These are phyloP conservation scores for Amylocystis lapponica DNA, from an alignment of 768 basidiomycete species.

Conservation along the genomic window DNA sequence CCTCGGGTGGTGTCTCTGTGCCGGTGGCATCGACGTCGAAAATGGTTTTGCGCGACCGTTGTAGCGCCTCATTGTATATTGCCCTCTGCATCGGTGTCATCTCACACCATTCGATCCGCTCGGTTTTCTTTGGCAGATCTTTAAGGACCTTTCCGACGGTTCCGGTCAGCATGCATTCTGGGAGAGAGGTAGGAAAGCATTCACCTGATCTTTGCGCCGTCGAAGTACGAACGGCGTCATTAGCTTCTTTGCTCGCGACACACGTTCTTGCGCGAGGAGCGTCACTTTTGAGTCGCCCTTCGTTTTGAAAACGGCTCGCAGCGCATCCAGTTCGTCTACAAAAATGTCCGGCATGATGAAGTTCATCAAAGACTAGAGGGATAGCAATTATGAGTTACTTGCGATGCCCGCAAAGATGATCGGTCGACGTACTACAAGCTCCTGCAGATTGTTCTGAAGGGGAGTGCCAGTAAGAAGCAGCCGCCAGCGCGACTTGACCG, in stretches of 20 bases:
- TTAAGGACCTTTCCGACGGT: slow-evolving; percentile 64
- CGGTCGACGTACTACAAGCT: slow-evolving; percentile 78
- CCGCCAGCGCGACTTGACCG: slow-evolving; percentile 84
- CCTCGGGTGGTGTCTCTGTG: slow-evolving; percentile 26
- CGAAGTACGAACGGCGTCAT: slow-evolving; percentile 98
- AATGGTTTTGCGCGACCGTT: slow-evolving; percentile 78
- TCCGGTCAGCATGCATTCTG: not conserved
- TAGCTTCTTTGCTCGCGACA: slow-evolving; percentile 96
- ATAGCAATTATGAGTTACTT: slow-evolving; percentile 1
- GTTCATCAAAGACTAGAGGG: slow-evolving; percentile 96
- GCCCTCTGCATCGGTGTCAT: slow-evolving; percentile 80
- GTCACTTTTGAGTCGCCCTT: slow-evolving; percentile 89
- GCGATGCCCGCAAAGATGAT: not conserved
- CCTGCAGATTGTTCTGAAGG: slow-evolving; percentile 86
- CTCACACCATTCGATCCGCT: slow-evolving; percentile 92
- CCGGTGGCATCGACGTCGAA: slow-evolving; percentile 40
- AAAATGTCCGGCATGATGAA: slow-evolving; percentile 95
- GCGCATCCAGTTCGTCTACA: slow-evolving; percentile 62
- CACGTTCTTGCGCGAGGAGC: slow-evolving; percentile 86
- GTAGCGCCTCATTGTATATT: slow-evolving; percentile 82
- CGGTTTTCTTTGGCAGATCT: slow-evolving; percentile 88
- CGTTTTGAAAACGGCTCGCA: slow-evolving; percentile 95
- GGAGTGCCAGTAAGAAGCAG: slow-evolving; percentile 94
- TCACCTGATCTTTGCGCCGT: slow-evolving; percentile 90
- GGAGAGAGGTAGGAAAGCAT: slow-evolving; percentile 7